Evolutionary conservation across 2,329 filamentous ascomycete species (phyloP).

Genomic region (Fusarium brachygibbosum): DNA sequence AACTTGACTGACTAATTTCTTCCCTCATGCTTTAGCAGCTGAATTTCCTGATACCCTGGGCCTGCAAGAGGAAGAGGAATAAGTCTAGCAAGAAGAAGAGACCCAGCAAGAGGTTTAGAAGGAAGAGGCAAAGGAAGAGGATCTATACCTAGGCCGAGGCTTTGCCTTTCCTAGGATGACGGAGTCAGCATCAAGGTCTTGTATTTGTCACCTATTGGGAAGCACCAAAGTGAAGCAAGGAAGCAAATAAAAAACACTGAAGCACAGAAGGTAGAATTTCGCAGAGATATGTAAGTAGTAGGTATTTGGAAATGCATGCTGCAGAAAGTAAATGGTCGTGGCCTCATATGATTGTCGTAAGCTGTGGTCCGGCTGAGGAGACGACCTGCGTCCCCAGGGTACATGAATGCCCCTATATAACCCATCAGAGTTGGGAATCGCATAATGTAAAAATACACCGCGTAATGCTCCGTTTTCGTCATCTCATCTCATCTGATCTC

Average conservation of each 20-base stretch:
- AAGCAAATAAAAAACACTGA: background rate
- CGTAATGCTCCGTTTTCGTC: conserved; percentile 4
- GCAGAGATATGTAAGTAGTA: background rate
- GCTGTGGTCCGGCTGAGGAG: conserved; percentile 30
- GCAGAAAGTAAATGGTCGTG: conserved; percentile 24
- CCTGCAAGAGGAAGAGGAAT: no score
- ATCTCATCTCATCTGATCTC: conserved; percentile 18
- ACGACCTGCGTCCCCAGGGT: conserved; percentile 34
- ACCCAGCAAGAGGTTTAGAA: no score
- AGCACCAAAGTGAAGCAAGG: background rate
- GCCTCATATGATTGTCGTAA: conserved; percentile 40
- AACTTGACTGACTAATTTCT: no score
- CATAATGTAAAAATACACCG: conserved; percentile 25
- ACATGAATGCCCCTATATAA: conserved; percentile 9
- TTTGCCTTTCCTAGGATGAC: no score
- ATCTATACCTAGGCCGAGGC: no score
- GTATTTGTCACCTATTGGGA: background rate
- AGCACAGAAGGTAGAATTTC: background rate
- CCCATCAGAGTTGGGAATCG: conserved; percentile 19
- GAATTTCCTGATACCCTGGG: no score
- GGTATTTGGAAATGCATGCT: conserved; percentile 2
- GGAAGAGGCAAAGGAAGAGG: no score
- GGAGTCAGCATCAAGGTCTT: background rate
- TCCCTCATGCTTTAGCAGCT: no score
- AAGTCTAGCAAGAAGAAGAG: no score